Base-by-base conservation (phyloP, 2,329 filamentous ascomycete genomes). In the Phaeosphaeriaceae sp. region DNA sequence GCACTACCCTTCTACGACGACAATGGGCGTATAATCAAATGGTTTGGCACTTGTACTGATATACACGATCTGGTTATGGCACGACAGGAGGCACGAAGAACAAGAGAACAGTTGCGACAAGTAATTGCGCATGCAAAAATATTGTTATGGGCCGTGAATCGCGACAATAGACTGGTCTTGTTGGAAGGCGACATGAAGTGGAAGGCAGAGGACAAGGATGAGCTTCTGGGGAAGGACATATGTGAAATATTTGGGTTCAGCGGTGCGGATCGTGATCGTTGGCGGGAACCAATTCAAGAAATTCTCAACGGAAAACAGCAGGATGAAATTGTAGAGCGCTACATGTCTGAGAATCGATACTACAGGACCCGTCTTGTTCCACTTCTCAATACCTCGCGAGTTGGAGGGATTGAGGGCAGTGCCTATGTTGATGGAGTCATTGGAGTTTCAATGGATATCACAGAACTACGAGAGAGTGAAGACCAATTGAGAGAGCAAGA, bases 11-110 rank as follows among this genome's bases (percentile, higher is more conserved):
- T 91, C 61, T 80, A 79, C 32, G 84, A 90, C 51, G 81, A 86
- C 36, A 83, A 83, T 0, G 87, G 87, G 2, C 76, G 81, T 39
- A 90, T 92, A 40, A 79, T 89, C 50, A 90, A 89, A 65, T 92
- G 89, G 89, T 90, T 89, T 61, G 89, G 88, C 13, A 91, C 88
- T 1, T 91, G 87, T 62, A 92, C 89, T 11, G 89, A 93, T 56
- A 88, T 92, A 15, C 86, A 92, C 63, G 88, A 92, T 53, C 80
- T 85, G 35, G 86, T 92, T 3, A 80, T 88, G 63, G 82, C 87
- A 12, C 85, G 87, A 50, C 79, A 87, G 52, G 81, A 81, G 40
- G 87, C 87, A 13, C 85, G 84, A 52, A 80, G 84, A 48, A 87
- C 83, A 15, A 81, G 85, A n/a, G 83, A 87, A 61, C 87, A 91